Evolutionary conservation across 139 green algal genomes (phyloP).

Genomic region (Haematococcus lacustris): DNA sequence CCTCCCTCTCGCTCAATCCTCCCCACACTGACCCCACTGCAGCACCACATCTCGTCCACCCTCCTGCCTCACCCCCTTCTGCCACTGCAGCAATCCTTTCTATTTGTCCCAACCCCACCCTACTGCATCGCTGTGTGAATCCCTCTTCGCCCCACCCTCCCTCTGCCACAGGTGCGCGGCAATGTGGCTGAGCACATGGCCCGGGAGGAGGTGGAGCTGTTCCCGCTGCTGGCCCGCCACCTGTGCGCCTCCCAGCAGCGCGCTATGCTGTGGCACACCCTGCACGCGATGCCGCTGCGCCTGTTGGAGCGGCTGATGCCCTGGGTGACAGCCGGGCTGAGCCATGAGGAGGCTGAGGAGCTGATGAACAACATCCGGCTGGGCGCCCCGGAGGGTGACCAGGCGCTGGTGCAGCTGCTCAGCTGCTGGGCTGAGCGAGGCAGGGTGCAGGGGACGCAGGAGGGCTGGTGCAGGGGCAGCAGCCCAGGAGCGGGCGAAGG

Average conservation of each 20-base stretch:
- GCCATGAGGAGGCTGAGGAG: slow-evolving; percentile 47
- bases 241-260: slow-evolving; percentile 75
- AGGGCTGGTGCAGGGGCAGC: neutral
- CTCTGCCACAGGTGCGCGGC: too few species aligned
- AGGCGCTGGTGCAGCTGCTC: slow-evolving; percentile 76
- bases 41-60: too few species aligned
- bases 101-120: too few species aligned
- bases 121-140: too few species aligned
- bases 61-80: too few species aligned
- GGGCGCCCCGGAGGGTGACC: slow-evolving; percentile 44
- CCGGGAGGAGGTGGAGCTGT: slow-evolving; percentile 71
- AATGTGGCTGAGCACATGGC: slow-evolving; percentile 13
- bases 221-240: slow-evolving; percentile 65
- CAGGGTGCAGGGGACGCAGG: neutral
- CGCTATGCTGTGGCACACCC: slow-evolving; percentile 76
- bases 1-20: too few species aligned
- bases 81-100: too few species aligned
- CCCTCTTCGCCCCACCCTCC: too few species aligned
- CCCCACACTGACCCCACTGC: too few species aligned
- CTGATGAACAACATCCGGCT: slow-evolving; percentile 72
- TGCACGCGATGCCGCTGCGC: slow-evolving; percentile 88
- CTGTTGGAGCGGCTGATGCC: slow-evolving; percentile 90
- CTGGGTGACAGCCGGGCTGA: slow-evolving; percentile 67
- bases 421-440: slow-evolving; percentile 63
- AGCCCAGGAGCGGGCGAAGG: neutral